Conservation (phyloP, 306 rosid genomes). For the Prunus persica region DNA sequence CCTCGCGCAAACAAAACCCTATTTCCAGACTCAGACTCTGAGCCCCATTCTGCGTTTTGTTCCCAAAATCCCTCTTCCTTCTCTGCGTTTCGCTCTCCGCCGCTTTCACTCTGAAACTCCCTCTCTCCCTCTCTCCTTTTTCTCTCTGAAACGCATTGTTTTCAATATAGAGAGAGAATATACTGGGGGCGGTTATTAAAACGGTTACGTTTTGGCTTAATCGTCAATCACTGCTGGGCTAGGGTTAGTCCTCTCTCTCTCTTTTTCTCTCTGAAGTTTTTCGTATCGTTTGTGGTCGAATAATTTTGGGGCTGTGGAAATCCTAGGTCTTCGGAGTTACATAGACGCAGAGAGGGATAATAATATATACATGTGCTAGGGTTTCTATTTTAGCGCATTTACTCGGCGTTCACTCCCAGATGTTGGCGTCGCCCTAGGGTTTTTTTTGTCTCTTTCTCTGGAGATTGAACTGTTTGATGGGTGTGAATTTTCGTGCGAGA, state of each 20-base stretch:
- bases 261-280: neutral
- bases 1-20: slow-evolving; percentile 64
- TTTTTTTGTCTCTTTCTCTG: slow-evolving; percentile 6
- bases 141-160: slow-evolving; percentile 50
- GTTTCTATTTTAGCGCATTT: slow-evolving; percentile 43
- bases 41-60: slow-evolving; percentile 26
- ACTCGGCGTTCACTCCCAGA: slow-evolving; percentile 29
- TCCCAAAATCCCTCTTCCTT: slow-evolving; percentile 10
- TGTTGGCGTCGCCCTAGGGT: slow-evolving; percentile 41
- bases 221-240: slow-evolving; percentile 46
- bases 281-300: neutral
- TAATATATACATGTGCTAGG: slow-evolving; percentile 30
- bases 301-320: slow-evolving; percentile 27
- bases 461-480: slow-evolving; percentile 40
- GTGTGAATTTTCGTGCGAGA: slow-evolving; percentile 23
- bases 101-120: slow-evolving; percentile 6
- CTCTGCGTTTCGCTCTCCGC: neutral
- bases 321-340: slow-evolving; percentile 44
- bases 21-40: slow-evolving; percentile 26
- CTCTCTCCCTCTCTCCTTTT: neutral
- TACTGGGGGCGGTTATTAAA: slow-evolving; percentile 43
- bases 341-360: slow-evolving; percentile 1
- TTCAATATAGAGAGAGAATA: slow-evolving; percentile 19
- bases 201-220: slow-evolving; percentile 51
- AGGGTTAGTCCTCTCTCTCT: slow-evolving; percentile 55